Conservation (phyloP, 768 basidiomycete species). For the Lactarius indigo region DNA sequence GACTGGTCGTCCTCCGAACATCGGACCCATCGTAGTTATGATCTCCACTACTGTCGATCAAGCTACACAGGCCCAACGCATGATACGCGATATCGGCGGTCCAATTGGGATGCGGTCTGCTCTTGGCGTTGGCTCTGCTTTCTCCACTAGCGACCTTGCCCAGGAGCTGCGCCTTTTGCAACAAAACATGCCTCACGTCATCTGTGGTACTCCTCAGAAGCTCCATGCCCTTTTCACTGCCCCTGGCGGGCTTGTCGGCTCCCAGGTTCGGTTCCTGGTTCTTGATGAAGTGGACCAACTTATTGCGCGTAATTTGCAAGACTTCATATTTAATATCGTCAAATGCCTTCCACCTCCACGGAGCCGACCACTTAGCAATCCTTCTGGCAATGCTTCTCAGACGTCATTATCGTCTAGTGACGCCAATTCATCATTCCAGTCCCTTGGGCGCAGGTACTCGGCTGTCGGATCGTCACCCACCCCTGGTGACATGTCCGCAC, state of each 20-base stretch:
- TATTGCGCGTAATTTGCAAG: constrained; percentile 94
- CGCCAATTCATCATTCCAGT: constrained; percentile 31
- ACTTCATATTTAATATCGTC: constrained; percentile 91
- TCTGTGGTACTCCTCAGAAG: constrained; percentile 97
- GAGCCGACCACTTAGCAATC: constrained; percentile 54
- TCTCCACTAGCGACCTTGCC: constrained; percentile 52
- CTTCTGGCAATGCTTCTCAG: constrained; percentile 32
- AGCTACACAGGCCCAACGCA: constrained; percentile 93
- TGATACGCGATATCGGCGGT: constrained; percentile 91
- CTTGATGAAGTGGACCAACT: constrained; percentile 98
- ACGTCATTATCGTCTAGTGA: constrained; percentile 23
- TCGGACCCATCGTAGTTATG: constrained; percentile 87
- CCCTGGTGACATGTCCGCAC: constrained; percentile 36
- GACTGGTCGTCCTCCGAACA: constrained; percentile 50
- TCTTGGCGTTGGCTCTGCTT: constrained; percentile 78
- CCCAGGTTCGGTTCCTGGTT: constrained; percentile 89
- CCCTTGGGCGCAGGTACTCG: constrained; percentile 54
- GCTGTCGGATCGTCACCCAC: constrained; percentile 47
- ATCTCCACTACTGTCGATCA: constrained; percentile 98
- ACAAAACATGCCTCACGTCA: constrained; percentile 90
- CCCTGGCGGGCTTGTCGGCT: constrained; percentile 70
- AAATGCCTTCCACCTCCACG: constrained; percentile 88
- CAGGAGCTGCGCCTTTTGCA: constrained; percentile 83
- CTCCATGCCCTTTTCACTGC: constrained; percentile 86
- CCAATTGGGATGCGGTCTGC: constrained; percentile 90